phyloP scores from a whole-genome alignment of 2,329 filamentous ascomycete species.

The Colletotrichum horii region DNA sequence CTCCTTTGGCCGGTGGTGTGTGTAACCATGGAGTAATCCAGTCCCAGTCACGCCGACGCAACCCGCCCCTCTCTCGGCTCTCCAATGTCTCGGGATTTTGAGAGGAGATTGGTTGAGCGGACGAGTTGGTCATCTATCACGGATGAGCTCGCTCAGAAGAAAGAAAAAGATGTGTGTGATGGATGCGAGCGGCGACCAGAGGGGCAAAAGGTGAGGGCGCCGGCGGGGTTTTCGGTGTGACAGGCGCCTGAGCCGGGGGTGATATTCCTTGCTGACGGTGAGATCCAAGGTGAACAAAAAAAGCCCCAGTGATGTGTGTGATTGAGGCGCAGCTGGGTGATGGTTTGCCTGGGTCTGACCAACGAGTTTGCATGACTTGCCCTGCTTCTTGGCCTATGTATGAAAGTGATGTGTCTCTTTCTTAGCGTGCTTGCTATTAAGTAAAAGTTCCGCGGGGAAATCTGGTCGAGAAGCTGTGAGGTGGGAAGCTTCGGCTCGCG shows the following conservation, averaged over 20 bases:
- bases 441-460: neutral
- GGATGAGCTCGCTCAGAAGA: neutral
- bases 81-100: neutral
- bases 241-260: neutral
- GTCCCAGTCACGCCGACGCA: conserved; percentile 15
- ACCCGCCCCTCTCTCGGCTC: neutral
- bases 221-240: neutral
- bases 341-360: neutral
- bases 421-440: neutral
- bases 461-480: neutral
- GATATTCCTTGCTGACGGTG: neutral
- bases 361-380: neutral
- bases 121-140: neutral
- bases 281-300: neutral
- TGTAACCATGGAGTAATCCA: neutral
- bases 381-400: neutral
- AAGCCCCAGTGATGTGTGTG: neutral
- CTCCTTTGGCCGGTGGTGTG: neutral
- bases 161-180: neutral
- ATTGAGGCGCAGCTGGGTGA: neutral
- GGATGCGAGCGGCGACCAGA: neutral
- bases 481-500: neutral
- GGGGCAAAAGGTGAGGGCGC: neutral
- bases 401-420: neutral
- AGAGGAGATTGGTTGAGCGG: neutral